phyloP scores from a whole-genome alignment of 169 alveolate species.

The Plasmodium knowlesi region DNA sequence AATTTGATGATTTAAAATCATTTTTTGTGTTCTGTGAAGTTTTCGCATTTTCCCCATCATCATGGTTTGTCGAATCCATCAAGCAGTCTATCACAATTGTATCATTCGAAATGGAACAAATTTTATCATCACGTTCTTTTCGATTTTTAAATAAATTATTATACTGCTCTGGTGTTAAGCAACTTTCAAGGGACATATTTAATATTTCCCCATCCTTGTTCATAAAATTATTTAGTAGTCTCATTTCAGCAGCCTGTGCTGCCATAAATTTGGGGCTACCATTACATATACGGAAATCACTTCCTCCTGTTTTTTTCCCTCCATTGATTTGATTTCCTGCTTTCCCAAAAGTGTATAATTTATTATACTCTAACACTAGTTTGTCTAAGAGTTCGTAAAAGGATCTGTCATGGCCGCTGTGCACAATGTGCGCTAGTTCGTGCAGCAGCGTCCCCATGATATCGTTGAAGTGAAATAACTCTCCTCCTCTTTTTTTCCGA shows the following conservation, averaged over 20 bases:
- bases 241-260: constrained; percentile 72
- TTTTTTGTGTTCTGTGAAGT: not conserved
- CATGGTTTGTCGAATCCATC: not conserved
- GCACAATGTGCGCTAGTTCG: constrained; percentile 61
- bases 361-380: constrained; percentile 47
- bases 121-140: constrained; percentile 66
- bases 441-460: constrained; percentile 63
- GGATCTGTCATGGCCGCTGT: constrained; percentile 33
- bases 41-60: not conserved
- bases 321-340: not conserved
- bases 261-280: constrained; percentile 45
- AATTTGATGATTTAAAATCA: not conserved
- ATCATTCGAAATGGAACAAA: constrained; percentile 27
- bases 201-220: constrained; percentile 54
- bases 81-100: constrained; percentile 13
- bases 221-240: constrained; percentile 62
- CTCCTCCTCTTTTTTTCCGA: constrained; percentile 35
- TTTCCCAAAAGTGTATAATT: constrained; percentile 33
- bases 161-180: constrained; percentile 47
- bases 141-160: constrained; percentile 42
- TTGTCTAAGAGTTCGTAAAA: constrained; percentile 55
- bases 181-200: constrained; percentile 58
- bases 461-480: constrained; percentile 51
- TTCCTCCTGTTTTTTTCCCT: not conserved
- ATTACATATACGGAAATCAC: constrained; percentile 2